Evolutionary conservation across 371 early-diverging fungal genomes (phyloP), one percentile per base, ranked within the genome.

Genomic region (Mucor racemosus): DNA sequence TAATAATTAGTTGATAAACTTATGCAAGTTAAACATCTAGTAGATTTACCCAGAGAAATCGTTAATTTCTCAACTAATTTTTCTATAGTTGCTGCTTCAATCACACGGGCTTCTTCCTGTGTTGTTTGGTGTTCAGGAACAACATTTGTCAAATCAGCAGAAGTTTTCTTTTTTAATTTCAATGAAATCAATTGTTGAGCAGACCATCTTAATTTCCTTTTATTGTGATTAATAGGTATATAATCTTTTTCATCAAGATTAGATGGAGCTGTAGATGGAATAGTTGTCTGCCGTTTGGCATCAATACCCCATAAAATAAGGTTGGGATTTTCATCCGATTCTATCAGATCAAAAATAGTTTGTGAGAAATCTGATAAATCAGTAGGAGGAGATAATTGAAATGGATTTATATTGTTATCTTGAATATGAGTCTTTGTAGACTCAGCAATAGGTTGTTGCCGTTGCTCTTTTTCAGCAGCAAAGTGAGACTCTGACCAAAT

Each of bases 31-130:
- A 26, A 26, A 26, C 26, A 26, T 26, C 26, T 26, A 1, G 3
- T 26, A 26, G 21, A 4, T 60, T 68, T 77, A 86, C 87, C 86
- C n/a, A 90, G 72, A 10, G 78, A 79, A 34, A 74, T 84, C n/a
- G 90, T 90, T 40, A 90, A 65, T 66, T 85, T 88, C 38, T 86
- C 84, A 1, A 90, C 73, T 15, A 90, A 61, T 56, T 89, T 89
- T 55, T 88, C 90, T 21, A 87, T 78, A 0, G 88, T 85, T 2
- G 90, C 89, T 46, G 88, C 87, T 66, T 84, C 83, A 56, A 90
- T 78, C 10, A 78, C 75, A 7, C 57, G 58, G 38, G 7, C 31
- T 31, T 53, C 63, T 41, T 50, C 41, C 3, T 11, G 34, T 21
- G 39, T 7, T 13, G 15, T 19, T 21, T 17, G 17, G 4, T 6